Percentiles rank a stretch among this genome's conserved stretches.
These are phyloP conservation scores for Fusarium virguliforme DNA, from an alignment of 2,329 filamentous ascomycete species.

Conservation along the genomic window DNA sequence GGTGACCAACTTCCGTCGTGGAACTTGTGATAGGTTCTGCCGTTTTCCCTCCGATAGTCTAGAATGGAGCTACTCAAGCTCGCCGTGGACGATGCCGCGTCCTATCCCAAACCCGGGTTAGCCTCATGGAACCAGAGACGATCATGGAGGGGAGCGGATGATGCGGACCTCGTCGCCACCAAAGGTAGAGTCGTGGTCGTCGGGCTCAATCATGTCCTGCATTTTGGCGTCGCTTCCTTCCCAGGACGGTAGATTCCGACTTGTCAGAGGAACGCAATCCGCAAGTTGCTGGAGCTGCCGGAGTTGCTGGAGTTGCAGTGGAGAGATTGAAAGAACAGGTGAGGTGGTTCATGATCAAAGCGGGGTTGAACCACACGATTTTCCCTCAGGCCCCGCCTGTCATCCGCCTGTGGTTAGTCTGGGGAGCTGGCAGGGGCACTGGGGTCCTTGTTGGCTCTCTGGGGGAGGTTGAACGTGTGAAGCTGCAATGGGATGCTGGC, in stretches of 20 bases:
- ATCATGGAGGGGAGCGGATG: background rate
- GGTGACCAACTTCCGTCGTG: conserved; percentile 19
- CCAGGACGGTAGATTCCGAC: background rate
- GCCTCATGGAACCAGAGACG: conserved; percentile 1
- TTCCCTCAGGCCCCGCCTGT: background rate
- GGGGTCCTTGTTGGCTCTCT: conserved; percentile 1
- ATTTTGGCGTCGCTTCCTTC: background rate
- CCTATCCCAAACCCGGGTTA: conserved; percentile 15
- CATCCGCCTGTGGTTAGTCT: background rate
- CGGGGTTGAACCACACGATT: conserved; percentile 5
- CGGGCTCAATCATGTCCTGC: conserved; percentile 4
- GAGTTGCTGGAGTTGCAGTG: background rate
- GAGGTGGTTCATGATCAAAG: conserved; percentile 4
- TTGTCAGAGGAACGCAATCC: background rate
- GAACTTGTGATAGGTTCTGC: conserved; percentile 29
- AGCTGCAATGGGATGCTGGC: background rate
- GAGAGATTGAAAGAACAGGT: conserved; percentile 3
- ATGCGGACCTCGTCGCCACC: background rate
- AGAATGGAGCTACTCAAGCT: conserved; percentile 25
- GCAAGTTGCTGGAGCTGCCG: background rate
- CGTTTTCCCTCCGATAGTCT: conserved; percentile 26
- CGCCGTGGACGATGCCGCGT: conserved; percentile 13
- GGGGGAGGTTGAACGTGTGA: background rate
- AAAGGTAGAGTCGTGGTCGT: conserved; percentile 5
- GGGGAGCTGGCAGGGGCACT: background rate